Percentiles rank a stretch among this genome's conserved stretches.
Evolutionary conservation across 495 filamentous ascomycete genomes (phyloP).

Genomic region (Annulohypoxylon bovei): DNA sequence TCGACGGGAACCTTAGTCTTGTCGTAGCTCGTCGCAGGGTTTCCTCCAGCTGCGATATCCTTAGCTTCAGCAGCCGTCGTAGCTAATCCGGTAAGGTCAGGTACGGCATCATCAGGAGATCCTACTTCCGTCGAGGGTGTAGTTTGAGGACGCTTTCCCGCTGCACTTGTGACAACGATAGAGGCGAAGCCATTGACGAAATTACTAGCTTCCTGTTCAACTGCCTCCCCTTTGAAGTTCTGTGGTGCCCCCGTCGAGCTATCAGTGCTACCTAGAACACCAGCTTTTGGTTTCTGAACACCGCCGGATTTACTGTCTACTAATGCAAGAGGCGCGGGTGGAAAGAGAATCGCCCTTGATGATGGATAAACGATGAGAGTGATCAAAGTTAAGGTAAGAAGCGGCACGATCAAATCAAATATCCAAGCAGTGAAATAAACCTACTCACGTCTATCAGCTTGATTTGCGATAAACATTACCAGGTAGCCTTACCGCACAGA

Average conservation of each 20-base stretch:
- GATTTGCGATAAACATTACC: background rate
- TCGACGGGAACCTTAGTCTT: slow-evolving; percentile 89
- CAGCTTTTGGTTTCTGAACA: slow-evolving; percentile 73
- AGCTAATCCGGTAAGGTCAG: slow-evolving; percentile 69
- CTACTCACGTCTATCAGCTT: slow-evolving; percentile 48
- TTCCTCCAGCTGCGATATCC: slow-evolving; percentile 58
- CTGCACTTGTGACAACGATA: slow-evolving; percentile 78
- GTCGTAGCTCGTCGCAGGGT: slow-evolving; percentile 65
- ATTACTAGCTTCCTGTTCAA: slow-evolving; percentile 85
- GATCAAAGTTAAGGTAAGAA: slow-evolving; percentile 65
- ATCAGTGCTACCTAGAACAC: slow-evolving; percentile 78
- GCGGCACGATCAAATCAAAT: slow-evolving; percentile 76
- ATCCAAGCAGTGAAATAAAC: slow-evolving; percentile 80
- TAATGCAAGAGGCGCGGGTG: slow-evolving; percentile 73
- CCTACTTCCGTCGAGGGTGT: slow-evolving; percentile 52
- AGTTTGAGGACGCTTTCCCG: slow-evolving; percentile 73
- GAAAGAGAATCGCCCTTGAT: slow-evolving; percentile 73
- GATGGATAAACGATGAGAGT: slow-evolving; percentile 73
- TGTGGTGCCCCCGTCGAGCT: slow-evolving; percentile 85
- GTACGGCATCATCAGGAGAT: slow-evolving; percentile 60
- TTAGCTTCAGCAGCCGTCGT: slow-evolving; percentile 67
- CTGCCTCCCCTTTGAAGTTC: slow-evolving; percentile 85
- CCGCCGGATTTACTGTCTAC: slow-evolving; percentile 70
- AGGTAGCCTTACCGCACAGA: slow-evolving; percentile 63
- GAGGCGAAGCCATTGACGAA: slow-evolving; percentile 80